Evolutionary conservation across 352 stramenopile genomes (phyloP), one percentile per base, ranked within the genome.

Genomic region (Poterioochromonas sp.): DNA sequence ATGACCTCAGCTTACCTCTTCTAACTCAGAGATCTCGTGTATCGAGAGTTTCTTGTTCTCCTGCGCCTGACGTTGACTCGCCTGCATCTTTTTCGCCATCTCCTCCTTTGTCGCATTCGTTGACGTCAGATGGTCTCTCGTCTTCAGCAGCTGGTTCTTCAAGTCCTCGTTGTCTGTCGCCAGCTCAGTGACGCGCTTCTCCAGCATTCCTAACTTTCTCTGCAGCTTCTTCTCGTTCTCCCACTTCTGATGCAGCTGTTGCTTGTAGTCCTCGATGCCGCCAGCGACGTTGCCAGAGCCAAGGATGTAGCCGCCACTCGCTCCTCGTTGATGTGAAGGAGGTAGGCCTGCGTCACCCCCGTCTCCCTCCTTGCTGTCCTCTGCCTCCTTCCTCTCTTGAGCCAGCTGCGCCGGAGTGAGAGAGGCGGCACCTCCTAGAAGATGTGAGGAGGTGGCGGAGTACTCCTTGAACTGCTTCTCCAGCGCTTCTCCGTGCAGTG

Each of bases 181-280:
- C 32, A 89, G 90, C 37, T 93, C 88, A 71, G 91, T 87, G 0
- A 94, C 79, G 0, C 85, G 81, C 54, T 87, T 78, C 53, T 84
- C 86, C 58, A 95, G 49, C 8, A 86, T 82, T 12, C 90, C 88
- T 0, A 93, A 80, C 1, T 29, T 83, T 29, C 87, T 85, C 77
- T 92, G 84, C 39, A 93, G 79, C 71, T 86, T 90, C 39, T 90
- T 89, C 51, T 90, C 88, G 0, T 43, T 76, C 34, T 92, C 87
- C 82, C 88, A 88, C 35, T 86, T 81, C 8, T 12, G 1, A 63
- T 63, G 47, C 5, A 78, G 15, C 15, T 65, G 44, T 29, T 63
- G 47, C 32, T 43, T 26, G 3, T 49, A 18, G 15, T 78, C 71
- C 0, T 78, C 71, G 11, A 68, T 39, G 11, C 18, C 20, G 1